Base-by-base conservation (phyloP, 495 filamentous ascomycete genomes). In the Aspergillus cristatus region DNA sequence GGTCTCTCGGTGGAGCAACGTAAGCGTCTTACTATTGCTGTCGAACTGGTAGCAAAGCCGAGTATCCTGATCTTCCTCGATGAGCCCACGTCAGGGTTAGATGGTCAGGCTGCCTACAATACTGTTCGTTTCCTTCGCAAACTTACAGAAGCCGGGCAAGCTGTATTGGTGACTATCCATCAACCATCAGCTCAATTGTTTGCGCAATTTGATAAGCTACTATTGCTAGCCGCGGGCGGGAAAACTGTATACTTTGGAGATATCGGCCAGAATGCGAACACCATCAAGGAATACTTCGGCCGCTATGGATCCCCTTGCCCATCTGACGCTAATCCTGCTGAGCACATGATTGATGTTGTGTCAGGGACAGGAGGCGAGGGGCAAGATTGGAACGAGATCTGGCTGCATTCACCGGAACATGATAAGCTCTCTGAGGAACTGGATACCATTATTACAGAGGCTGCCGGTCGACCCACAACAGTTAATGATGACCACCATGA, bases 271-370 rank as follows among this genome's bases (percentile, higher is more conserved):
- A 71, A 75, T 38, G 70, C 64, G n/a, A 45, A 60, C 3, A 61
- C 53, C 48, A 65, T 44, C 60, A 79, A 50, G 68, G 65, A 58
- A 79, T 93, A 94, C 59, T 94, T 94, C 45, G 75, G 78, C 50
- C 68, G 73, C 33, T 78, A 87, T 51, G 79, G 84, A 18, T 84
- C 81, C 3, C 63, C 72, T 11, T 94, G 86, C 55, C 83, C 83
- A 1, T 38, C 64, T 2, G 74, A 79, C 6, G 77, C 80, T 10
- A 97, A 73, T 40, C 87, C 87, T 14, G 89, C 89, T 6, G 90
- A 95, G 53, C 88, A 84, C 74, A 94, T 96, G 84, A 71, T 96
- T 28, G 86, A 94, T 46, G 82, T 85, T 38, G 90, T 88, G 32
- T 59, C 59, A 52, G 7, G 61, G 61, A 2, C 28, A 51, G 8